Base-by-base conservation (phyloP, 495 filamentous ascomycete species). In the Penicillium maclennaniae region DNA sequence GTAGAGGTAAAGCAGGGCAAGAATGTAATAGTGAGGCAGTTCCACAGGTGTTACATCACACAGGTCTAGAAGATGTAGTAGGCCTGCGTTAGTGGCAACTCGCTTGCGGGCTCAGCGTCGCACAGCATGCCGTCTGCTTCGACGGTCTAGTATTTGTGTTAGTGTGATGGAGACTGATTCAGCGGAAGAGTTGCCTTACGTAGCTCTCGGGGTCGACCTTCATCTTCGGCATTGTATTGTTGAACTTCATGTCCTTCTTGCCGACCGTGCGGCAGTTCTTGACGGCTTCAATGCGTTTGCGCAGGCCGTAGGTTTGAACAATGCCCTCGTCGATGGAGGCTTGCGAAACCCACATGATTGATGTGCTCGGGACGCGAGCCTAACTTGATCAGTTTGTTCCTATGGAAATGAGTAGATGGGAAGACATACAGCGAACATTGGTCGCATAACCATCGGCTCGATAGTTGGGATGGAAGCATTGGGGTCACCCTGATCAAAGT, bases 211-310 rank as follows among this genome's bases (percentile, higher is more conserved):
- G 89, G 62, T 98, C 91, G 38, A 98, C 93, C 66, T 79, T 85
- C 91, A 97, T 97, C 72, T 78, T 84, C 16, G 93, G 93, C 85
- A 86, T 91, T 17, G 71, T 68, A 61, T 91, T 86, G 69, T 98
- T 98, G 69, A 81, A 90, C 69, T 91, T 93, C 92, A 98, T 97
- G 65, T 97, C 89, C 62, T 75, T 79, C 79, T 98, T 98, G 16
- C 87, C 76, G 46, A 97, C 80, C 17, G 71, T 81, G 54, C 93
- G 81, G 66, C 92, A 97, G 45, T 84, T 82, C 59, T 80, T 83
- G 25, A 97, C 89, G 8, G 88, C 72, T 73, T 91, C 89, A 52
- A 97, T 72, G 34, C 90, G 80, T 69, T 93, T 95, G 56, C 79
- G 80, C 49, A 98, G 74, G 3, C 80, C 82, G 68, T 97, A 97